Evolutionary conservation across 768 basidiomycete species (phyloP).

Genomic region (Tephrocybe sp.): DNA sequence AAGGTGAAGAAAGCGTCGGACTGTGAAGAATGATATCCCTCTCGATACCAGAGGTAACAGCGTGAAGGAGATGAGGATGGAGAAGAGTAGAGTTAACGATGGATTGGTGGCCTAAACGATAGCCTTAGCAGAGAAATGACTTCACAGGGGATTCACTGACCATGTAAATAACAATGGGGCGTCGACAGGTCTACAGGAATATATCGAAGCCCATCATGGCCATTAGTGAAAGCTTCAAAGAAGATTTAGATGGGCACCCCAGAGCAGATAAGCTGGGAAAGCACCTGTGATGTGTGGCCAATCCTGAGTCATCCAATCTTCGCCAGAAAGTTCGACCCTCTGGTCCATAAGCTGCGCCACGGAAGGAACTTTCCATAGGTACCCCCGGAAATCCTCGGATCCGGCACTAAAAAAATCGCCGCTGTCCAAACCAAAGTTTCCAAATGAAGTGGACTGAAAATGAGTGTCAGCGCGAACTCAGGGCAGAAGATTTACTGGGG

Average conservation of each 20-base stretch:
- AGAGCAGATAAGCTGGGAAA: conserved; percentile 7
- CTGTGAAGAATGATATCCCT: conserved; percentile 67
- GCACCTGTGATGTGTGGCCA: conserved; percentile 36
- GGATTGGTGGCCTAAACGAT: conserved; percentile 58
- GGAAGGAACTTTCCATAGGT: conserved; percentile 74
- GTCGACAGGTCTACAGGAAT: conserved; percentile 62
- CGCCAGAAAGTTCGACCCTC: conserved; percentile 41
- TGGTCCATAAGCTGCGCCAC: conserved; percentile 37
- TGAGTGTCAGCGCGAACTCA: background rate
- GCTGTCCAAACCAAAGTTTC: conserved; percentile 47
- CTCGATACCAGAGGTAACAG: conserved; percentile 75
- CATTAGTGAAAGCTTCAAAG: conserved; percentile 44
- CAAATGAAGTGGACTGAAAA: conserved; percentile 72
- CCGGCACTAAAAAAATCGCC: conserved; percentile 71
- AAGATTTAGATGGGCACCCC: background rate
- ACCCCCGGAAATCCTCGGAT: conserved; percentile 79
- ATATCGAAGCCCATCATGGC: conserved; percentile 36
- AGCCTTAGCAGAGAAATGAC: background rate
- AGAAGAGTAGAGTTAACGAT: conserved; percentile 75
- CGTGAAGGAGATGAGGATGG: conserved; percentile 66
- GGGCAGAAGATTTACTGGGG: background rate
- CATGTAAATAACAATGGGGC: conserved; percentile 59
- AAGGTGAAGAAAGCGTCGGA: conserved; percentile 53
- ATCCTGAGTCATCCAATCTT: conserved; percentile 42
- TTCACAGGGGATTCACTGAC: conserved; percentile 27